Evolutionary conservation across 805 yeast genomes (phyloP).

Genomic region (Yamadazyma philogaea): DNA sequence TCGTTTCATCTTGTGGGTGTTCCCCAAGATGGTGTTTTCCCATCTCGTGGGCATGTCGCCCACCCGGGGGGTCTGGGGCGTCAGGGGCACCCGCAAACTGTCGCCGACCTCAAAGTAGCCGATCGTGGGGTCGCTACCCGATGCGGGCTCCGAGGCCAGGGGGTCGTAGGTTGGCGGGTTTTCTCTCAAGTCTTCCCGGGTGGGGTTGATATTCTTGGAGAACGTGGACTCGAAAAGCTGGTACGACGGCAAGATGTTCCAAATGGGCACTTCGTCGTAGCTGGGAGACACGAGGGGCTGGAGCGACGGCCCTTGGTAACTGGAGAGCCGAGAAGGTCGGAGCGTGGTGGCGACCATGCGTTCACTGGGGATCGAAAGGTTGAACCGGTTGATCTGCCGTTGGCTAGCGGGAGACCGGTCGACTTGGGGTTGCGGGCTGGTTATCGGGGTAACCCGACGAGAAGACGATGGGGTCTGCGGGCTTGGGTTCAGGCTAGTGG

Average conservation of each 20-base stretch:
- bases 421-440: background rate
- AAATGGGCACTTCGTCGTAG: slow-evolving; percentile 28
- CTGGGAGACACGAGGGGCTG: slow-evolving; percentile 15
- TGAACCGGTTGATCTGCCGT: slow-evolving; percentile 5
- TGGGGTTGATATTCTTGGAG: slow-evolving; percentile 33
- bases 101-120: slow-evolving; percentile 2
- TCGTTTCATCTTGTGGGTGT: slow-evolving; percentile 35
- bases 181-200: slow-evolving; percentile 24
- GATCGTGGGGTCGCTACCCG: background rate
- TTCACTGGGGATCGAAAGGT: slow-evolving; percentile 1
- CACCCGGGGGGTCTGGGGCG: background rate
- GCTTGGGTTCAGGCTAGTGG: no score
- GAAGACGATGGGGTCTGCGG: background rate
- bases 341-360: slow-evolving; percentile 1
- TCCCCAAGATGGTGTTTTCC: slow-evolving; percentile 37
- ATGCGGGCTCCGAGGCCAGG: background rate
- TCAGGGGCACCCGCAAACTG: background rate
- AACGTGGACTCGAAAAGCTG: slow-evolving; percentile 39
- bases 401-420: background rate
- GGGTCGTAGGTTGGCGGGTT: slow-evolving; percentile 33
- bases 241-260: slow-evolving; percentile 42
- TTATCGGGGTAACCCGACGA: background rate
- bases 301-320: background rate
- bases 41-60: slow-evolving; percentile 12
- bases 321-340: background rate